Conservation (phyloP, 148 eudicot genomes). For the Rheum nobile region DNA sequence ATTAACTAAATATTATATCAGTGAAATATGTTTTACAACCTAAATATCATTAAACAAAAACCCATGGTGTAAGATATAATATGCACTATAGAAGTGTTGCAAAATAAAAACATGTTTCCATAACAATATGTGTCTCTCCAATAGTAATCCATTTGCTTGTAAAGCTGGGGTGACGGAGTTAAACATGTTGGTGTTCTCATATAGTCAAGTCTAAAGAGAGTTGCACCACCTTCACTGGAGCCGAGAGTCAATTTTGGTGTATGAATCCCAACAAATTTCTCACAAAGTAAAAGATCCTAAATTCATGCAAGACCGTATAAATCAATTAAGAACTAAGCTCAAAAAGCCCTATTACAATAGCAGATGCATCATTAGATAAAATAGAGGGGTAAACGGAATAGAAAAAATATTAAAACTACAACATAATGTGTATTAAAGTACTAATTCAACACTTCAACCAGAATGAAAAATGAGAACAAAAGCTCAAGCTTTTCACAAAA, state of each 20-base stretch:
- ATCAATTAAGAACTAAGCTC: neutral
- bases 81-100: too few species aligned
- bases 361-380: neutral
- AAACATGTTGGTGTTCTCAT: too few species aligned
- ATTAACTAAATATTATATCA: too few species aligned
- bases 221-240: constrained; percentile 95
- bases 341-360: neutral
- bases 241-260: constrained; percentile 86
- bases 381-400: neutral
- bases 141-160: constrained; percentile 94
- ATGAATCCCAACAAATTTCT: constrained; percentile 63
- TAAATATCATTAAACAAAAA: too few species aligned
- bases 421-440: neutral
- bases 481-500: too few species aligned
- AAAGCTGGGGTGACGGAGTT: constrained; percentile 95
- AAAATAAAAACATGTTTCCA: too few species aligned
- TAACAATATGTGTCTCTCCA: too few species aligned
- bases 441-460: neutral
- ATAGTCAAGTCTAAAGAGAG: constrained; percentile 77
- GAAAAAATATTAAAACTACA: neutral
- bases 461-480: too few species aligned
- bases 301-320: constrained; percentile 33
- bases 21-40: too few species aligned
- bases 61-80: too few species aligned
- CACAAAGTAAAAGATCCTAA: constrained; percentile 39